Percentiles rank a stretch among this genome's conserved stretches.
phyloP scores from a whole-genome alignment of 176 grass and related monocot genomes.

The Tillandsia leiboldiana region DNA sequence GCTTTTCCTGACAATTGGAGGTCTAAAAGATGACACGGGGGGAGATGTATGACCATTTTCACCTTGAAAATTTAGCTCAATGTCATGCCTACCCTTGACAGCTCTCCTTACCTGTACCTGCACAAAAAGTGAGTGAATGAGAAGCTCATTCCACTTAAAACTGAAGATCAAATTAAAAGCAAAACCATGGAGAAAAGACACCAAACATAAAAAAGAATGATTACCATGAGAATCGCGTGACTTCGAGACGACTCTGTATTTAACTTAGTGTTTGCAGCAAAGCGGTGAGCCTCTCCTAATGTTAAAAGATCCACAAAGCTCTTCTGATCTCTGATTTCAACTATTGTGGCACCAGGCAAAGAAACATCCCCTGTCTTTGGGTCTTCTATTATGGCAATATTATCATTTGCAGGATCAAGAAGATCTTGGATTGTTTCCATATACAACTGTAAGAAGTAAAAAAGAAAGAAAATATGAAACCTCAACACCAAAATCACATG shows the following conservation, averaged over 20 bases:
- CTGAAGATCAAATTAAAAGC: not conserved
- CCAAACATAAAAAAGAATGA: not conserved
- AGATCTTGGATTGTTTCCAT: slow-evolving; percentile 99
- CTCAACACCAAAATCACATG: not conserved
- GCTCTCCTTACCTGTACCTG: slow-evolving; percentile 91
- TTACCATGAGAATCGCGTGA: slow-evolving; percentile 97
- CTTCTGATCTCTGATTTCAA: slow-evolving; percentile 89
- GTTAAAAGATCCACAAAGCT: slow-evolving; percentile 91
- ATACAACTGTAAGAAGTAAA: slow-evolving; percentile 54
- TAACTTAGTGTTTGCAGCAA: slow-evolving; percentile 93
- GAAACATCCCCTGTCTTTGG: slow-evolving; percentile 95
- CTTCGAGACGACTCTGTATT: slow-evolving; percentile 98
- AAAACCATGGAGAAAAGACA: slow-evolving; percentile 6
- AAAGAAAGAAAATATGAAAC: slow-evolving; percentile 6
- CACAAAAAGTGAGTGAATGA: slow-evolving; percentile 2
- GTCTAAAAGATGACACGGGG: slow-evolving; percentile 69
- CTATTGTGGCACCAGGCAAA: slow-evolving; percentile 70
- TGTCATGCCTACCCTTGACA: slow-evolving; percentile 74
- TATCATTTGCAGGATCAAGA: slow-evolving; percentile 95
- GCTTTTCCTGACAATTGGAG: slow-evolving; percentile 85
- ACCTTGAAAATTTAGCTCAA: slow-evolving; percentile 43
- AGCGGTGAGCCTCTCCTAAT: slow-evolving; percentile 87
- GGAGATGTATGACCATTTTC: slow-evolving; percentile 88
- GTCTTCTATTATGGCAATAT: slow-evolving; percentile 98
- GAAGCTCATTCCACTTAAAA: not conserved